phyloP scores from a whole-genome alignment of 768 basidiomycete genomes.

The Leccinum subtestaceum region DNA sequence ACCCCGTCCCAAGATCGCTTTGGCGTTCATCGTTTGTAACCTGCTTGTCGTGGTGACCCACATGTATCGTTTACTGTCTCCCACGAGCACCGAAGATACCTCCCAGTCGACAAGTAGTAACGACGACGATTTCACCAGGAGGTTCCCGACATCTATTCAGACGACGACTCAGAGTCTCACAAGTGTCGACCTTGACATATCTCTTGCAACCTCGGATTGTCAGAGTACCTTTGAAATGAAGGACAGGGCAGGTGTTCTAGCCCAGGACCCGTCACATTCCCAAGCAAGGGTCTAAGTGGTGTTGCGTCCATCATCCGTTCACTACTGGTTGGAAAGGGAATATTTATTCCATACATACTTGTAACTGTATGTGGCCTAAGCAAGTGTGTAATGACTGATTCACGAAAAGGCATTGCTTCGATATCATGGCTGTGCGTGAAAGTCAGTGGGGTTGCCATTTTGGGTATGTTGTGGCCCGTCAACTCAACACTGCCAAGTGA shows the following conservation, averaged over 20 bases:
- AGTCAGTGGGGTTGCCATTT: not conserved
- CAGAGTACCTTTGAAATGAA: not conserved
- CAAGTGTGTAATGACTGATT: too few relatives aligned
- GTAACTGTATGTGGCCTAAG: too few relatives aligned
- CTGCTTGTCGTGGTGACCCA: conserved; percentile 23
- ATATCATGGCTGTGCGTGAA: too few relatives aligned
- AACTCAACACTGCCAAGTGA: too few relatives aligned
- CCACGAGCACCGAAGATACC: not conserved
- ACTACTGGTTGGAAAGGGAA: not conserved
- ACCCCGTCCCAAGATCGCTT: conserved; percentile 7
- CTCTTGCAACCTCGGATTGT: not conserved
- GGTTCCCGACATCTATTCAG: not conserved
- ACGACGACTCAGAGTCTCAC: conserved; percentile 1
- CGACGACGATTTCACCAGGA: conserved; percentile 21
- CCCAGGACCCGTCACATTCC: not conserved
- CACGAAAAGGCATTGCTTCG: too few relatives aligned
- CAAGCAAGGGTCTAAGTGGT: too few relatives aligned
- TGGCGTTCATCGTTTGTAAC: conserved; percentile 22
- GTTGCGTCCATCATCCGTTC: too few relatives aligned
- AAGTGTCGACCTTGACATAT: conserved; percentile 7
- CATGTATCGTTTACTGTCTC: conserved; percentile 13
- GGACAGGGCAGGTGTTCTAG: not conserved
- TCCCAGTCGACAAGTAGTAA: not conserved
- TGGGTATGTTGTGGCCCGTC: not conserved
- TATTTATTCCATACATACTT: not conserved